phyloP scores from a whole-genome alignment of 1,139 yeast species.

The Candida anutae region DNA sequence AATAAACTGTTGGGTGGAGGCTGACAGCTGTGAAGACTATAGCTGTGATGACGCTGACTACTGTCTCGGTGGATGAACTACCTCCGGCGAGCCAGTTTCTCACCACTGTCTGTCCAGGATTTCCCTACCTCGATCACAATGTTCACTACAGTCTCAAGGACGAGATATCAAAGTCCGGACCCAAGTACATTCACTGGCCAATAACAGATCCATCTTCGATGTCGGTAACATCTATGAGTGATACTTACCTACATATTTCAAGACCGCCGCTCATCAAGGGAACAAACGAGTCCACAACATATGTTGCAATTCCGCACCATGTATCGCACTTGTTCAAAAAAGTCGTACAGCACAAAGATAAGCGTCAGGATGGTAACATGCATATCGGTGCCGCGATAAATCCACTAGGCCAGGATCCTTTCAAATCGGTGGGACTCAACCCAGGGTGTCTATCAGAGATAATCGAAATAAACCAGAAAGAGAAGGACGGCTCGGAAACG shows the following conservation, averaged over 20 bases:
- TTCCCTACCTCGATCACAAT: constrained; percentile 25
- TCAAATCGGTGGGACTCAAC: constrained; percentile 41
- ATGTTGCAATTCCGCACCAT: constrained; percentile 36
- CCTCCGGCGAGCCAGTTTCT: constrained; percentile 26
- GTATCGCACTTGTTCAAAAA: constrained; percentile 25
- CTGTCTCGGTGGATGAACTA: constrained; percentile 6
- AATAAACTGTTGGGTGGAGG: too few species aligned
- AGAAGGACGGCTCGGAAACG: not conserved
- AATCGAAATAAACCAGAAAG: constrained; percentile 5
- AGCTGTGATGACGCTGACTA: constrained; percentile 3
- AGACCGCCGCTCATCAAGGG: constrained; percentile 26
- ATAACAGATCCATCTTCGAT: constrained; percentile 15
- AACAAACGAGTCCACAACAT: constrained; percentile 33
- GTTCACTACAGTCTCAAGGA: constrained; percentile 21
- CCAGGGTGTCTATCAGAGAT: constrained; percentile 44
- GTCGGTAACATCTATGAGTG: constrained; percentile 17
- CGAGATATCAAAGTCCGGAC: constrained; percentile 6
- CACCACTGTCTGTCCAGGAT: constrained; percentile 35
- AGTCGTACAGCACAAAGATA: constrained; percentile 20
- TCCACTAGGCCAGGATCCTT: constrained; percentile 47
- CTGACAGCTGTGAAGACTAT: not conserved
- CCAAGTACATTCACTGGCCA: constrained; percentile 24
- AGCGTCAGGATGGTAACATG: constrained; percentile 37
- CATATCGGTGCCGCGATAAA: constrained; percentile 52
- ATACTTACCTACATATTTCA: constrained; percentile 28